Percentiles rank a stretch among this genome's conserved stretches.
Evolutionary conservation across 768 basidiomycete species (phyloP).

Genomic region (Paxillus involutus): DNA sequence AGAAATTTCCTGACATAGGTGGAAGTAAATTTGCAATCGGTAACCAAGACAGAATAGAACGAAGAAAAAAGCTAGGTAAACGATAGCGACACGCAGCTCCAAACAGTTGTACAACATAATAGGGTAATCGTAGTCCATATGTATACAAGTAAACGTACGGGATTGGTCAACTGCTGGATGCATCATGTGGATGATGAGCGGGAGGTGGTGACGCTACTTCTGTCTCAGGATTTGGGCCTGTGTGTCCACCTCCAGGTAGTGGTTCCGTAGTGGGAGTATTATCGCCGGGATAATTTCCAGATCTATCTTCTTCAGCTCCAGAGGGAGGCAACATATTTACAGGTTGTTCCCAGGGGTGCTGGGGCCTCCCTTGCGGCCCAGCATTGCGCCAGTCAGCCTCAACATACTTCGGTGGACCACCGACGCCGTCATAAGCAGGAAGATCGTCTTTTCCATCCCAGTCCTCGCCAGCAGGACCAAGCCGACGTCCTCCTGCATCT

Average conservation of each 20-base stretch:
- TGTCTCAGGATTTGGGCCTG: not conserved
- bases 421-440: conserved; percentile 46
- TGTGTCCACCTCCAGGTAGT: not conserved
- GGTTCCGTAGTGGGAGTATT: not conserved
- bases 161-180: conserved; percentile 6
- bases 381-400: conserved; percentile 17
- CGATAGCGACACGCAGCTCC: too few species aligned
- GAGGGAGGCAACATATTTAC: not conserved
- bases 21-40: too few species aligned
- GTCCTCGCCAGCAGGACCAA: conserved; percentile 31
- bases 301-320: conserved; percentile 3
- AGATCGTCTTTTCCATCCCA: conserved; percentile 44
- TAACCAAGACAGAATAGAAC: too few species aligned
- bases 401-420: conserved; percentile 48
- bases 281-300: not conserved
- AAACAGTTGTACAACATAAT: not conserved
- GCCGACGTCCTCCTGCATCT: conserved; percentile 36
- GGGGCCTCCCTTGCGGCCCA: not conserved
- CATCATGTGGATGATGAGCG: not conserved
- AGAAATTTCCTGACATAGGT: too few species aligned
- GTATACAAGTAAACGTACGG: too few species aligned
- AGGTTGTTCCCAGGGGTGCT: not conserved
- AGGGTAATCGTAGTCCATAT: not conserved
- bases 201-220: not conserved
- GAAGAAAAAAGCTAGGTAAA: too few species aligned